A percentile compares a stretch with the other conserved stretches of the same genome.
These are phyloP conservation scores for Posidonia australis DNA, from an alignment of 106 monocot genomes.

Conservation along the genomic window DNA sequence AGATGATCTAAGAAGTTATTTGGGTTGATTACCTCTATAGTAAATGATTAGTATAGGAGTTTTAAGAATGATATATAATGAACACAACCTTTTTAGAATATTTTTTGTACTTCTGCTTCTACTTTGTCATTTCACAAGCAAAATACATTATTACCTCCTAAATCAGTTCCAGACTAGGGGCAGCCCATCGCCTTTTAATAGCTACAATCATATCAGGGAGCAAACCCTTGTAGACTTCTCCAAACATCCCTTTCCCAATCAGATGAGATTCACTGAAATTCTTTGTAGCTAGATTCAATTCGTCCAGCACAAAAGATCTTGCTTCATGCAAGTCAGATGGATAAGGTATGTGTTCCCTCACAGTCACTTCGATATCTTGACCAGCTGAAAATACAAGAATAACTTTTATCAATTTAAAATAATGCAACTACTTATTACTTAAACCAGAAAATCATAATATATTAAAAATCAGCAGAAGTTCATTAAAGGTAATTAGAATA, in stretches of 20 bases:
- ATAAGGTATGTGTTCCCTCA: conserved; percentile 24
- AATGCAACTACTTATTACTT: no score
- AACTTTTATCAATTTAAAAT: no score
- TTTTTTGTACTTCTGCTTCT: no score
- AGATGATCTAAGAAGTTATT: no score
- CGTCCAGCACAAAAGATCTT: conserved; percentile 48
- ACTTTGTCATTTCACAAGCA: neutral
- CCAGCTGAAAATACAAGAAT: conserved; percentile 25
- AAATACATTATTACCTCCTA: conserved; percentile 38
- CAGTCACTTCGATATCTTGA: conserved; percentile 30
- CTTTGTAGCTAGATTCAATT: conserved; percentile 72
- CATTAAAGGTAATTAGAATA: neutral
- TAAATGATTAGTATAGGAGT: no score
- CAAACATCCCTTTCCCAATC: conserved; percentile 76
- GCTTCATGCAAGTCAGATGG: conserved; percentile 30
- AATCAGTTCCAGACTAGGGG: conserved; percentile 46
- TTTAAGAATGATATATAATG: no score
- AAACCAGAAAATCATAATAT: neutral
- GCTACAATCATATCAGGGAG: conserved; percentile 86
- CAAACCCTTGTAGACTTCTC: conserved; percentile 86
- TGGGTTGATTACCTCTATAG: no score
- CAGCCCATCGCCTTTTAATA: conserved; percentile 59
- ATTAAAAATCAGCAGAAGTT: no score
- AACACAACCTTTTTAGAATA: no score
- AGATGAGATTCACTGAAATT: conserved; percentile 65